These are phyloP conservation scores for Hirsutella rhossiliensis DNA, from an alignment of 2,329 filamentous ascomycete species.

Conservation along the genomic window DNA sequence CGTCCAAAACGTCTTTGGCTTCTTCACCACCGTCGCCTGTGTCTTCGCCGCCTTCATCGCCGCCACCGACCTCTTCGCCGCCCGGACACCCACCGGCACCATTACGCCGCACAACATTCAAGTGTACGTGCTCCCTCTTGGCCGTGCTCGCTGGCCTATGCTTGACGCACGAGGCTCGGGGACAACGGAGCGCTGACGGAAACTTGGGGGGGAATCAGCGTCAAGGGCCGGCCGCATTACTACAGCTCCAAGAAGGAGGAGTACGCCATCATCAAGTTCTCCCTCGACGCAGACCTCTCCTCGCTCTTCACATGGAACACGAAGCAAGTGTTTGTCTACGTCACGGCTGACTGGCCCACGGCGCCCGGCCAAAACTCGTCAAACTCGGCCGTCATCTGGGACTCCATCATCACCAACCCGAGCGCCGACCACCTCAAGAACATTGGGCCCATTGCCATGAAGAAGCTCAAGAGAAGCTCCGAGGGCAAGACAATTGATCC, in stretches of 20 bases:
- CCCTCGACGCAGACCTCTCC: conserved; percentile 80
- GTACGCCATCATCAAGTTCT: conserved; percentile 89
- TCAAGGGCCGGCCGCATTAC: conserved; percentile 90
- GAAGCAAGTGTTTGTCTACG: conserved; percentile 94
- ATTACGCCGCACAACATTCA: conserved; percentile 66
- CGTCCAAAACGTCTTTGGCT: conserved; percentile 86
- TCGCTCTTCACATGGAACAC: conserved; percentile 99
- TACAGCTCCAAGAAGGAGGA: conserved; percentile 88
- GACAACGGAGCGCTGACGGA: neutral
- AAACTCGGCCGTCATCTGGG: conserved; percentile 86
- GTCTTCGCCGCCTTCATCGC: conserved; percentile 70
- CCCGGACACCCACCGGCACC: conserved; percentile 50
- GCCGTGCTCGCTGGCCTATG: too few relatives aligned
- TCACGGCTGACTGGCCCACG: conserved; percentile 63
- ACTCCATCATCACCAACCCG: conserved; percentile 75
- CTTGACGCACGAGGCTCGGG: too few relatives aligned
- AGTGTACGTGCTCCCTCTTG: conserved; percentile 50
- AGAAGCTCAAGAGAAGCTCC: conserved; percentile 48
- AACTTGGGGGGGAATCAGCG: conserved; percentile 33
- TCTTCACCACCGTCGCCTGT: conserved; percentile 92
- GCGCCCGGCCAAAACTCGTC: conserved; percentile 23
- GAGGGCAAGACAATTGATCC: conserved; percentile 49
- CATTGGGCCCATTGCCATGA: conserved; percentile 45
- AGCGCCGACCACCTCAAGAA: conserved; percentile 51
- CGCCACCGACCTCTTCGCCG: conserved; percentile 59